Percentiles rank a stretch among this genome's conserved stretches.
Conservation (phyloP, 176 grass and related monocot genomes). For the Miscanthus lutarioriparius region DNA sequence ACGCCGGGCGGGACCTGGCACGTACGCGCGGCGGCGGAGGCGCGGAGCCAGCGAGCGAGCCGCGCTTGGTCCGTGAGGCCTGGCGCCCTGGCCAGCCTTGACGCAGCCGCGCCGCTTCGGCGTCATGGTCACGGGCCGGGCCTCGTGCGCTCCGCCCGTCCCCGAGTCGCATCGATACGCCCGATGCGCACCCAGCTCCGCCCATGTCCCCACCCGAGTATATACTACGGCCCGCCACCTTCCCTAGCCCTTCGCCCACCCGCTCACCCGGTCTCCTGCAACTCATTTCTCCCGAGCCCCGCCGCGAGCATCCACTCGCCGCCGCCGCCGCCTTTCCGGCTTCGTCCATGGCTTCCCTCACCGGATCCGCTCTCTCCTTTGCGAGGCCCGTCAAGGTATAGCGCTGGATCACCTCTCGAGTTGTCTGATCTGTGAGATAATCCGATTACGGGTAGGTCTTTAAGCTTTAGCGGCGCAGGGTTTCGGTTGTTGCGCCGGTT, state of each 20-base stretch:
- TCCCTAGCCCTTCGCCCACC: not conserved
- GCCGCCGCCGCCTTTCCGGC: not conserved
- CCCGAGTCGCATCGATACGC: constrained; percentile 34
- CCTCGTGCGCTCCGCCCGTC: constrained; percentile 38
- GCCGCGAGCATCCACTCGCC: not conserved
- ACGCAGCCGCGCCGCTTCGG: not conserved
- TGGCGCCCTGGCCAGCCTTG: too few species aligned
- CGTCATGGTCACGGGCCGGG: constrained; percentile 17
- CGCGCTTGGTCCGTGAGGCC: not conserved
- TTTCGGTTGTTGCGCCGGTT: not conserved
- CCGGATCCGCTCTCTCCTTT: constrained; percentile 48
- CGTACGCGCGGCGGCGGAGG: too few species aligned
- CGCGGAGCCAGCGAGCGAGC: not conserved
- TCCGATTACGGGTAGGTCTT: not conserved
- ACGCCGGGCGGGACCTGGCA: too few species aligned
- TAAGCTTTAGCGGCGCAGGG: not conserved
- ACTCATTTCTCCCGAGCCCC: not conserved
- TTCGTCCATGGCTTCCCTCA: constrained; percentile 40
- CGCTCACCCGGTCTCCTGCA: too few species aligned
- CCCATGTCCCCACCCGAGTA: not conserved
- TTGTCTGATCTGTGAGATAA: not conserved
- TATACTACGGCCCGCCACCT: not conserved
- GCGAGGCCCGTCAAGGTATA: constrained; percentile 46
- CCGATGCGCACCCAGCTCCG: constrained; percentile 35
- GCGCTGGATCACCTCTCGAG: not conserved